A percentile compares a stretch with the other conserved stretches of the same genome.
phyloP scores from a whole-genome alignment of 1,284 basidiomycete genomes.

The Marasmius tenuissimus region DNA sequence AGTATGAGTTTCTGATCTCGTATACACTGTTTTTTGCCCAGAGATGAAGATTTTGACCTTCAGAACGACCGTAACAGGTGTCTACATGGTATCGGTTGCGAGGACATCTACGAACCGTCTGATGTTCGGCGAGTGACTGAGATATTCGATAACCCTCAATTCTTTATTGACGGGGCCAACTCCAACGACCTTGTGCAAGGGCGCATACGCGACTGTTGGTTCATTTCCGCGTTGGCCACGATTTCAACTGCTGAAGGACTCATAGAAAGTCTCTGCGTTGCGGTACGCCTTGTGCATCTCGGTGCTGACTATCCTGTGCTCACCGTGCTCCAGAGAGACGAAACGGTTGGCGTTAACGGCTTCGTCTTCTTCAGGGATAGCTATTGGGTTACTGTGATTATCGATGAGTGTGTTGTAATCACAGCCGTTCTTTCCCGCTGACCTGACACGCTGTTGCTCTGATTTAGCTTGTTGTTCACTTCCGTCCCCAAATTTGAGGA shows the following conservation, averaged over 20 bases:
- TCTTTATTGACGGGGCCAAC: constrained; percentile 33
- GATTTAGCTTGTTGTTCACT: constrained; percentile 28
- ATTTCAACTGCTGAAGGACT: constrained; percentile 33
- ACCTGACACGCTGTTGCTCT: not conserved
- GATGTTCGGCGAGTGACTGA: constrained; percentile 37
- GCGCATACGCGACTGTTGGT: constrained; percentile 39
- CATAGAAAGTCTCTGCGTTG: constrained; percentile 41
- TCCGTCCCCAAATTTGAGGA: constrained; percentile 27
- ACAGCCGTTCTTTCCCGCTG: not conserved
- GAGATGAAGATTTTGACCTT: constrained; percentile 31
- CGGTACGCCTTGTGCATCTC: constrained; percentile 9
- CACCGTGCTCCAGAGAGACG: constrained; percentile 22
- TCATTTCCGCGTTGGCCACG: constrained; percentile 37
- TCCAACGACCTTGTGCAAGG: constrained; percentile 39
- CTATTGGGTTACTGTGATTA: constrained; percentile 34
- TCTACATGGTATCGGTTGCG: constrained; percentile 21
- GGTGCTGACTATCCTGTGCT: not conserved
- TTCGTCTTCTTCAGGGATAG: constrained; percentile 38
- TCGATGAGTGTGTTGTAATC: constrained; percentile 31
- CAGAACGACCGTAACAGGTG: constrained; percentile 26
- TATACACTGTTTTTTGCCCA: not conserved
- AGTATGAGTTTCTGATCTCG: not conserved
- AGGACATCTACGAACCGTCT: constrained; percentile 16
- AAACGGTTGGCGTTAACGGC: constrained; percentile 38
- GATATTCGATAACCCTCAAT: constrained; percentile 37